Evolutionary conservation across 306 rosid species (phyloP), one percentile per base, ranked within the genome.

Genomic region (Oxytropis ochrocephala): DNA sequence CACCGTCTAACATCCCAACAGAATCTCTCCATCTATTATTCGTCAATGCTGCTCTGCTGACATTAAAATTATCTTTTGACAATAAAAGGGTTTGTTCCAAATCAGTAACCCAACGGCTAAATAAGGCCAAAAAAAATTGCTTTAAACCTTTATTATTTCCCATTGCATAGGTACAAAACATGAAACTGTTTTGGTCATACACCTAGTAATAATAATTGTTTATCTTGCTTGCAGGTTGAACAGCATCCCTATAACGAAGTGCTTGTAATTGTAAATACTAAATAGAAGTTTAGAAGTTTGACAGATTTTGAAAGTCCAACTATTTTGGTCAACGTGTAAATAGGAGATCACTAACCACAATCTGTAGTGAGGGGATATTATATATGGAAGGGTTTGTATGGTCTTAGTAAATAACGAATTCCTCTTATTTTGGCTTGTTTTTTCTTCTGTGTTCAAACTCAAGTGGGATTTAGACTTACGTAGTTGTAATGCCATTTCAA

Each of bases 21-120:
- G 27, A 60, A 39, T 5, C 38, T 33, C 38, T 47, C 21, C 19
- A 8, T 43, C 48, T 9, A 13, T 57, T 51, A 32, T 76, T 57
- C 3, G 42, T 35, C 61, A 30, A 44, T 35, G 73, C n/a, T 61
- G 55, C 68, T 48, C 54, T 67, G 19, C 33, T 69, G 32, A 69
- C 65, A 50, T 33, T 44, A 67, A 69, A 67, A 41, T 53, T 79
- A 16, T 59, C 27, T 48, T 48, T 72, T 68, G 76, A 82, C 80
- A 78, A 70, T 67, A 85, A 58, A 80, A 82, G 88, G 75, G 52
- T 87, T 75, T 71, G 65, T 85, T 54, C 12, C 5, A 41, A 17
- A 41, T 13, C 51, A 39, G 38, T 32, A 16, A 41, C 8, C 29
- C 48, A 14, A 54, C 59, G 53, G 59, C 2, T 64, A n/a, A n/a